These are phyloP conservation scores for Akanthomyces muscarius DNA, from an alignment of 2,329 filamentous ascomycete genomes.

Conservation along the genomic window DNA sequence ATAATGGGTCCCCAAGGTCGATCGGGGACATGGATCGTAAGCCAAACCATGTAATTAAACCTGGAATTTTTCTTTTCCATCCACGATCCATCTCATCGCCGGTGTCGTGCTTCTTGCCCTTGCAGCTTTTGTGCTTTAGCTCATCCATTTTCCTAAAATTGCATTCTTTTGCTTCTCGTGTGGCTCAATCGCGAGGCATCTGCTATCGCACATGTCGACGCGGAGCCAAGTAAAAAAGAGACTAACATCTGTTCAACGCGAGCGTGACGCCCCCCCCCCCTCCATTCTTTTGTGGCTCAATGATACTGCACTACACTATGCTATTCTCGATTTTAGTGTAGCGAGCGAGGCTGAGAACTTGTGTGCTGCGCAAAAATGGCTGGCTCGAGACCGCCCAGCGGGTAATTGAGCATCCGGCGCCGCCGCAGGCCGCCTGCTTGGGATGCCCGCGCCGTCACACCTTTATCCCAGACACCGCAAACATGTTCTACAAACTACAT, in stretches of 20 bases:
- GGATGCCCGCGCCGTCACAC: too few species aligned
- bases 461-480: too few species aligned
- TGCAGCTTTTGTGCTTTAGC: not conserved
- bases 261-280: not conserved
- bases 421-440: too few species aligned
- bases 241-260: not conserved
- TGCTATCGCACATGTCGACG: not conserved
- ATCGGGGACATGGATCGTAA: slow-evolving; percentile 11
- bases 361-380: not conserved
- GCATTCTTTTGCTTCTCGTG: not conserved
- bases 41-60: slow-evolving; percentile 4
- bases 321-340: not conserved
- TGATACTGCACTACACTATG: not conserved
- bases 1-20: not conserved
- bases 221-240: not conserved
- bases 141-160: not conserved
- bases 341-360: not conserved
- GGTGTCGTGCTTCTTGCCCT: slow-evolving; percentile 6
- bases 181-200: not conserved
- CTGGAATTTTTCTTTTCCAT: not conserved
- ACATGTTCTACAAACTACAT: too few species aligned
- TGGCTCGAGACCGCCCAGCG: not conserved
- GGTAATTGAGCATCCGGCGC: too few species aligned
- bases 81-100: not conserved
- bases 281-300: not conserved